Conservation (phyloP, 768 basidiomycete genomes). For the Leccinum subtestaceum region DNA sequence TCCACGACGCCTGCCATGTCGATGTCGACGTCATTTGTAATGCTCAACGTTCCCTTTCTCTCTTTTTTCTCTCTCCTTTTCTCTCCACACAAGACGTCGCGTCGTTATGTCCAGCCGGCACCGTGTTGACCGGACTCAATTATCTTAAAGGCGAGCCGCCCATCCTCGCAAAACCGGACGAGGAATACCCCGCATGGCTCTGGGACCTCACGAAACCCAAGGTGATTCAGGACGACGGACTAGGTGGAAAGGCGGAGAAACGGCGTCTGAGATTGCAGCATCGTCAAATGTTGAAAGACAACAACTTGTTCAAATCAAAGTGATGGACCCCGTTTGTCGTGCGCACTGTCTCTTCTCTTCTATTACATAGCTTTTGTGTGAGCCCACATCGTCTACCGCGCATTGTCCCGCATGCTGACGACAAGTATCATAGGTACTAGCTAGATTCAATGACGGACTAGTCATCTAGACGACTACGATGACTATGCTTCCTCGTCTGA, state of each 20-base stretch:
- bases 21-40: not conserved
- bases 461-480: too few relatives aligned
- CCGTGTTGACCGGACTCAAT: conserved; percentile 74
- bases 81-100: conserved; percentile 12
- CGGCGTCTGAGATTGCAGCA: conserved; percentile 57
- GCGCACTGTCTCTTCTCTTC: not conserved
- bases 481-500: conserved; percentile 25
- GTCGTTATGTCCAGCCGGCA: conserved; percentile 72
- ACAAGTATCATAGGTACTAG: not conserved
- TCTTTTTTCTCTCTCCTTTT: not conserved
- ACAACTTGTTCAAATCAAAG: conserved; percentile 85
- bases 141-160: conserved; percentile 81
- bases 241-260: conserved; percentile 64
- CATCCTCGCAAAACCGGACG: conserved; percentile 73
- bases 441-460: not conserved
- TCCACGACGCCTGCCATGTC: not conserved
- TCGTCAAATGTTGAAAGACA: conserved; percentile 69
- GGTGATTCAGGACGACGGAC: conserved; percentile 65
- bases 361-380: not conserved
- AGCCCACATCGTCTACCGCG: not conserved
- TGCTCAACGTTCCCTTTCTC: not conserved
- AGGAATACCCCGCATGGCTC: conserved; percentile 86
- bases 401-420: not conserved
- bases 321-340: conserved; percentile 26
- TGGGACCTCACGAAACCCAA: conserved; percentile 73